A percentile compares a stretch with the other conserved stretches of the same genome.
These are phyloP conservation scores for Candida albicans DNA, from an alignment of 1,139 yeast genomes.

Conservation along the genomic window DNA sequence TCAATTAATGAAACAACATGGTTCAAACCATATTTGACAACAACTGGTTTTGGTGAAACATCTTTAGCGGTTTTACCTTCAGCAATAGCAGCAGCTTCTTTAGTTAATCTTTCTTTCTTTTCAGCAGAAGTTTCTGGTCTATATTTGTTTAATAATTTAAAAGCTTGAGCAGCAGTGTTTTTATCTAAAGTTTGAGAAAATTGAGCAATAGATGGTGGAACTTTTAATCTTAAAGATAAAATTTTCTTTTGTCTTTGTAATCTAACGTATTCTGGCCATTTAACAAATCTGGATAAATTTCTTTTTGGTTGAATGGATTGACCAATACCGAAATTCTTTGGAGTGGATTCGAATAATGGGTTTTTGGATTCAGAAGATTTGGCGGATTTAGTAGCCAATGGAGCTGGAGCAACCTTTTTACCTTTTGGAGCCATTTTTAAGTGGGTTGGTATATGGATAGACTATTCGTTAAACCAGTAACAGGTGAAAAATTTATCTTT, in stretches of 20 bases:
- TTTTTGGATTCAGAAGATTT: constrained; percentile 28
- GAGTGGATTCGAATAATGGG: constrained; percentile 67
- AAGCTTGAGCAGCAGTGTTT: constrained; percentile 95
- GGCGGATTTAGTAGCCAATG: constrained; percentile 44
- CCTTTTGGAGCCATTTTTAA: constrained; percentile 50
- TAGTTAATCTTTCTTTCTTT: constrained; percentile 98
- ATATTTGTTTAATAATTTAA: constrained; percentile 97
- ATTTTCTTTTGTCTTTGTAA: constrained; percentile 91
- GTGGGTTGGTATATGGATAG: constrained; percentile 8
- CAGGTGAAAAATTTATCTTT: constrained; percentile 7
- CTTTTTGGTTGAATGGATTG: constrained; percentile 93
- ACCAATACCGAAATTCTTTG: constrained; percentile 96
- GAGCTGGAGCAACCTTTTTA: constrained; percentile 81
- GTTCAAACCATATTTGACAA: constrained; percentile 96
- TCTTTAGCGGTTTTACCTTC: constrained; percentile 97
- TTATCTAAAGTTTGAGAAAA: constrained; percentile 94
- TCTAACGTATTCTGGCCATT: constrained; percentile 98
- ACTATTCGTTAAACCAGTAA: constrained; percentile 1
- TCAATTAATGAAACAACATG: constrained; percentile 95
- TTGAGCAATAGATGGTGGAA: constrained; percentile 97
- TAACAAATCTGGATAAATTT: constrained; percentile 93
- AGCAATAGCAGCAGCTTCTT: constrained; percentile 98
- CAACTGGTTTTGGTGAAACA: constrained; percentile 93
- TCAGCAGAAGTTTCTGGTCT: constrained; percentile 96
- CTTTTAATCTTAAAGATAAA: constrained; percentile 91